Evolutionary conservation across 257 asterid species (phyloP).

Genomic region (Ilex aquifolium): DNA sequence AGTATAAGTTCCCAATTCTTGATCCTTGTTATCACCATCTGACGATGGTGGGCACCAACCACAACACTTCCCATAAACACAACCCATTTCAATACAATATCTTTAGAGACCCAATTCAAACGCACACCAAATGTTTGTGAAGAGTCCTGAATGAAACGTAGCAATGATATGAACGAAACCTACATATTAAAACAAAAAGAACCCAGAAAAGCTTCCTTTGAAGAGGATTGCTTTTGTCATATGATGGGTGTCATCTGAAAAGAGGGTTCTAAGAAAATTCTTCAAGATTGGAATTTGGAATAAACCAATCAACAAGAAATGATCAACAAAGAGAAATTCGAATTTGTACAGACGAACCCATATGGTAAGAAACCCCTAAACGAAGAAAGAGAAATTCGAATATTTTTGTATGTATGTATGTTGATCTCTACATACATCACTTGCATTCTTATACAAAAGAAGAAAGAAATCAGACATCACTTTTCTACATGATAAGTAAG

Average conservation of each 20-base stretch:
- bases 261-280: conserved; percentile 1
- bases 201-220: background rate
- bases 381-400: too few relatives aligned
- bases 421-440: too few relatives aligned
- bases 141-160: conserved; percentile 35
- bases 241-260: background rate
- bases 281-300: conserved; percentile 31
- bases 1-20: conserved; percentile 26
- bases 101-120: conserved; percentile 10
- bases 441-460: too few relatives aligned
- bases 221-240: background rate
- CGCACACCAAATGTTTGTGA: conserved; percentile 38
- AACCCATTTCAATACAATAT: conserved; percentile 56
- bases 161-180: conserved; percentile 11
- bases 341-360: conserved; percentile 30
- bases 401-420: too few relatives aligned
- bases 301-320: conserved; percentile 48
- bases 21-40: conserved; percentile 43
- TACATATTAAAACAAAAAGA: conserved; percentile 8
- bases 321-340: conserved; percentile 20
- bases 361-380: conserved; percentile 27
- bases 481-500: too few relatives aligned
- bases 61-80: conserved; percentile 87
- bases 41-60: conserved; percentile 44
- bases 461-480: too few relatives aligned